Percentiles rank a stretch among this genome's conserved stretches.
Conservation (phyloP, 192 early-diverging fungal species). For the Coemansia sp. region DNA sequence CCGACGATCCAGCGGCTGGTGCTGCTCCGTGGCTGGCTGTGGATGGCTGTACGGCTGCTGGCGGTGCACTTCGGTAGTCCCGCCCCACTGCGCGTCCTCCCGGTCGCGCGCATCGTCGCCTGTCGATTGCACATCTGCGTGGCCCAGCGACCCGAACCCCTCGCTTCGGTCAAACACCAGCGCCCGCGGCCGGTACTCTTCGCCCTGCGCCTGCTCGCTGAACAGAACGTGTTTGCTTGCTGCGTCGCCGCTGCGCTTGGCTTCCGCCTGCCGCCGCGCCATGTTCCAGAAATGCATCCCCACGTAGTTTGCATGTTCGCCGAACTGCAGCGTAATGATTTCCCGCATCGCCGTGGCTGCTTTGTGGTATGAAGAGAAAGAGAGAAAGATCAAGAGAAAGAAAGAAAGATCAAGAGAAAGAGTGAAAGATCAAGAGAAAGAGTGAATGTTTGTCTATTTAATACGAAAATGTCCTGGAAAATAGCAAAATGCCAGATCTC, state of each 20-base stretch:
- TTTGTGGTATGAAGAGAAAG: neutral
- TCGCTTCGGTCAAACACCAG: constrained; percentile 84
- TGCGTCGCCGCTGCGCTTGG: constrained; percentile 19
- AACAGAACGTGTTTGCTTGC: constrained; percentile 54
- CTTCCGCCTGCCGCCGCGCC: constrained; percentile 18
- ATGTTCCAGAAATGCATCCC: constrained; percentile 95
- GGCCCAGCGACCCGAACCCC: constrained; percentile 34
- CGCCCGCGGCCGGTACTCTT: constrained; percentile 75
- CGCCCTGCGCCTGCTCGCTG: constrained; percentile 38
- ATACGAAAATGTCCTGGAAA: too few species aligned
- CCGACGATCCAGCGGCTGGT: constrained; percentile 8
- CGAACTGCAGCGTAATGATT: constrained; percentile 92
- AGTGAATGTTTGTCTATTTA: neutral
- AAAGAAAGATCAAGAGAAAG: neutral
- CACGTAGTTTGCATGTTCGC: constrained; percentile 82
- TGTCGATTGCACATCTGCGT: constrained; percentile 13
- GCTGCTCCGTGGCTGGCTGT: too few species aligned
- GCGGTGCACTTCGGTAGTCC: constrained; percentile 36
- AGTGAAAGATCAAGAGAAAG: neutral
- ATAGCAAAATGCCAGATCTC: too few species aligned
- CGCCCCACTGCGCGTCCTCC: constrained; percentile 25
- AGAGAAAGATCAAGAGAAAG: neutral
- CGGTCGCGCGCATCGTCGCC: constrained; percentile 14
- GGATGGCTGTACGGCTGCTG: constrained; percentile 17
- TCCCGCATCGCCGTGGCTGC: constrained; percentile 64